Base-by-base conservation (phyloP, 2,329 filamentous ascomycete species). In the Aspergillus jensenii region DNA sequence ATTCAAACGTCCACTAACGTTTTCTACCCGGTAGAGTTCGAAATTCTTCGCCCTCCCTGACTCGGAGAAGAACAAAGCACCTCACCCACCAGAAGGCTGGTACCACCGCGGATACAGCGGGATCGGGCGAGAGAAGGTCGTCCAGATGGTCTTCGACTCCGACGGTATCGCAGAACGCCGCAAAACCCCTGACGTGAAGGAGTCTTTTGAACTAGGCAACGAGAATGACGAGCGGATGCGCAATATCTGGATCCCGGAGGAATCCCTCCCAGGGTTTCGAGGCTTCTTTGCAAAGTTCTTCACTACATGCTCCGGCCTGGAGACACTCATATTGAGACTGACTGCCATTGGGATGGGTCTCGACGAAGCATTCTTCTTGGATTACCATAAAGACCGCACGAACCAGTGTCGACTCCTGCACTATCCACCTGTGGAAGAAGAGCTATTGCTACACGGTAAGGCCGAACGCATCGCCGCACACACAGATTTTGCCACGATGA, bases 161-260 rank as follows among this genome's bases (percentile, higher is more conserved):
- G 21, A 45, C 19, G 27, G 31, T 0, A 53, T 53, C 11, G 41
- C 51, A 7, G 19, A 56, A 7, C 21, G 47, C 1, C 54, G 47
- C 47, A 46, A 51, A 7, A 21, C 33, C 31, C 54, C 54, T 9
- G 54, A 56, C 33, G 47, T 51, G 8, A 56, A 57, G 19, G 55
- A 73, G 64, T 76, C 74, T 33, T 80, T 78, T 55, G 78, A 81
- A 48, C 74, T 81, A 5, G 79, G 80, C 9, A 76, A 73, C 56
- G 74, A 78, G 49, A 59, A 71, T 2, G 77, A 81, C 54, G 62
- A 66, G 9, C 64, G 72, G 1, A 74, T 78, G 55, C 72, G 74
- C 9, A 81, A 81, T 56, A 76, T 79, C 35, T 81, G 79, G 79
- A 67, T 80, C 2, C 78, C 78, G 0, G 74, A 79, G 4, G 67